These are phyloP conservation scores for Saccharomycopsis lassenensis DNA, from an alignment of 805 yeast species.

Conservation along the genomic window DNA sequence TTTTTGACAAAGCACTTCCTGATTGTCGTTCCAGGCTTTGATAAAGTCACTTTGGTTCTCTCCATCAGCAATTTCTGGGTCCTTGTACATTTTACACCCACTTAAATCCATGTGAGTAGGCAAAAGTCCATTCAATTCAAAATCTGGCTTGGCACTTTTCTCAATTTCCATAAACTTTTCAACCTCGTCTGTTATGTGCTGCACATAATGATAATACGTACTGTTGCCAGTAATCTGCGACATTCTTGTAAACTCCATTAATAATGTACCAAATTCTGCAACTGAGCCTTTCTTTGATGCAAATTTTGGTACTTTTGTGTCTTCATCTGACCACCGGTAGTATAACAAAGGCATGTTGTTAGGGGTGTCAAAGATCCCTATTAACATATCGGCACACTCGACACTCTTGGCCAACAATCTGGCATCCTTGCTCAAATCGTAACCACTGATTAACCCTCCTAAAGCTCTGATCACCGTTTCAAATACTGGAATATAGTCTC, in stretches of 20 bases:
- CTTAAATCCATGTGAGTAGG: conserved; percentile 38
- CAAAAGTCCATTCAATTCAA: conserved; percentile 32
- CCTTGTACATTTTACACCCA: conserved; percentile 35
- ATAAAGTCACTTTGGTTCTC: conserved; percentile 19
- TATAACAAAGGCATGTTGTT: conserved; percentile 40
- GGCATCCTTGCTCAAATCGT: conserved; percentile 33
- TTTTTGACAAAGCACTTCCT: conserved; percentile 27
- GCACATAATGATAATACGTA: conserved; percentile 39
- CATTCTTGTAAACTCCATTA: conserved; percentile 41
- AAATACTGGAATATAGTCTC: conserved; percentile 35
- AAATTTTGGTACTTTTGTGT: conserved; percentile 25
- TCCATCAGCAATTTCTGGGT: conserved; percentile 25
- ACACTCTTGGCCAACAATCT: conserved; percentile 30
- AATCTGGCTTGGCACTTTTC: conserved; percentile 23
- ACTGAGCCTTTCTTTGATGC: conserved; percentile 28
- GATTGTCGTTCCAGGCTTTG: conserved; percentile 25
- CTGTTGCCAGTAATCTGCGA: conserved; percentile 39
- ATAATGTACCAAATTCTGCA: conserved; percentile 39
- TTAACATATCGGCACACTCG: conserved; percentile 36
- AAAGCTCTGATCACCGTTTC: conserved; percentile 42
- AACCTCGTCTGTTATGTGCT: conserved; percentile 32
- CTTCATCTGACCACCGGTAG: conserved; percentile 31
- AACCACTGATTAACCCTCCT: conserved; percentile 44
- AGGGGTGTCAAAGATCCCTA: conserved; percentile 50
- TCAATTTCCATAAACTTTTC: conserved; percentile 19